Evolutionary conservation across 306 rosid species (phyloP).

Genomic region (Prosopis cineraria): DNA sequence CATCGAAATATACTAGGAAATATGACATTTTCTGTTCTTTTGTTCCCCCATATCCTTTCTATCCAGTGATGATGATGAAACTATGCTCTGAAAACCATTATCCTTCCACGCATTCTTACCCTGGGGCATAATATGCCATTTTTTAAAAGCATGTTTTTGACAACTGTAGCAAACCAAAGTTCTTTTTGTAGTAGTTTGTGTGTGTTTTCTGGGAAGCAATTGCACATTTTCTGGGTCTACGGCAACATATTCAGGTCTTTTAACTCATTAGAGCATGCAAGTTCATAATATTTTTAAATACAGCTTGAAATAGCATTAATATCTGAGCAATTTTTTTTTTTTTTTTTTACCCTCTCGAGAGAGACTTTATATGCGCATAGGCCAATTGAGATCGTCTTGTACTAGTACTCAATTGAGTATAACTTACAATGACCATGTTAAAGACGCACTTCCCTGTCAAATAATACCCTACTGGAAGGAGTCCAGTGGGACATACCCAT

Average conservation of each 20-base stretch:
- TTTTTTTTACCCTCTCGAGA: not conserved
- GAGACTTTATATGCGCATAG: not conserved
- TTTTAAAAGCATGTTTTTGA: not conserved
- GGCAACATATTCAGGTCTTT: not conserved
- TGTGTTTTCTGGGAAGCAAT: not conserved
- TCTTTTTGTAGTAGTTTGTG: not conserved
- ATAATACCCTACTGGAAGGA: not conserved
- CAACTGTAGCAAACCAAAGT: not conserved
- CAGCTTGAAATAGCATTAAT: not conserved
- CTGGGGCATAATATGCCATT: not conserved
- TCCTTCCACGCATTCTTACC: not conserved
- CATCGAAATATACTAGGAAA: conserved; percentile 3
- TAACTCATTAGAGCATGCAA: not conserved
- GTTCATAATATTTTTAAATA: not conserved
- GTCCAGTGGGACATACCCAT: not conserved
- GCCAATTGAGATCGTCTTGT: not conserved
- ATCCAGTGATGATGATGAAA: not conserved
- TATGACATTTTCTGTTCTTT: not conserved
- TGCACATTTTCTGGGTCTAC: not conserved
- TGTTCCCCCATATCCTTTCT: not conserved
- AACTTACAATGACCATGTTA: not conserved
- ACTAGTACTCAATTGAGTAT: not conserved
- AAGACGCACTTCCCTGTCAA: not conserved
- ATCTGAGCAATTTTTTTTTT: not conserved
- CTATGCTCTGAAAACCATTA: not conserved